phyloP scores from a whole-genome alignment of 2,329 filamentous ascomycete genomes.

The Zasmidium citrigriseum region DNA sequence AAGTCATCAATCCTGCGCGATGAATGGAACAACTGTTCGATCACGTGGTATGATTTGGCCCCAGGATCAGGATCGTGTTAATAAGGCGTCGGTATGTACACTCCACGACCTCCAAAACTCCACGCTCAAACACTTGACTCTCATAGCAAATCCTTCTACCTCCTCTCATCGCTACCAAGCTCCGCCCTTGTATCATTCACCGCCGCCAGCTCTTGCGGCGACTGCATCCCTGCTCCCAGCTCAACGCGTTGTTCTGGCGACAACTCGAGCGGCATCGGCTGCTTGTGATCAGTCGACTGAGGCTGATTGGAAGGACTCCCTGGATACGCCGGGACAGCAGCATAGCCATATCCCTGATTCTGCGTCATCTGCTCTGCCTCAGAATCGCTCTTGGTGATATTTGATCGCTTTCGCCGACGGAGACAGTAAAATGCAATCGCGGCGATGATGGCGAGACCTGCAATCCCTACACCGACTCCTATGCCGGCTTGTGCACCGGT shows the following conservation, averaged over 20 bases:
- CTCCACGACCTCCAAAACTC: too few relatives aligned
- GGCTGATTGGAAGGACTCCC: too few relatives aligned
- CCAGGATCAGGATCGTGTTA: too few relatives aligned
- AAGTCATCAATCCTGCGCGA: too few relatives aligned
- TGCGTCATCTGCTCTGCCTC: background rate
- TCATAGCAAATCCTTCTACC: too few relatives aligned
- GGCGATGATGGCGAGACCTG: background rate
- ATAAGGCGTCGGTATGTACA: too few relatives aligned
- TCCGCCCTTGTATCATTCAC: too few relatives aligned
- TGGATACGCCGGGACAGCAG: background rate
- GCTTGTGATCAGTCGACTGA: background rate
- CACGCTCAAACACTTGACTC: too few relatives aligned
- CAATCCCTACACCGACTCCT: constrained; percentile 1
- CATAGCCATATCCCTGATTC: background rate
- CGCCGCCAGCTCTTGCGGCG: background rate
- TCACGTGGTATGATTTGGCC: too few relatives aligned
- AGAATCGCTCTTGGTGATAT: background rate
- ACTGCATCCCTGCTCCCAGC: background rate
- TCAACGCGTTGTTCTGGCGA: background rate
- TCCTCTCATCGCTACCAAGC: too few relatives aligned
- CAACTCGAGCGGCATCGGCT: background rate
- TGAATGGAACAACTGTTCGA: too few relatives aligned
- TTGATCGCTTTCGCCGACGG: background rate
- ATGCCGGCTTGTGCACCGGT: constrained; percentile 6
- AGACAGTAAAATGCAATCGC: background rate